Base-by-base conservation (phyloP, 305 asterid genomes). In the Galium porrigens region DNA sequence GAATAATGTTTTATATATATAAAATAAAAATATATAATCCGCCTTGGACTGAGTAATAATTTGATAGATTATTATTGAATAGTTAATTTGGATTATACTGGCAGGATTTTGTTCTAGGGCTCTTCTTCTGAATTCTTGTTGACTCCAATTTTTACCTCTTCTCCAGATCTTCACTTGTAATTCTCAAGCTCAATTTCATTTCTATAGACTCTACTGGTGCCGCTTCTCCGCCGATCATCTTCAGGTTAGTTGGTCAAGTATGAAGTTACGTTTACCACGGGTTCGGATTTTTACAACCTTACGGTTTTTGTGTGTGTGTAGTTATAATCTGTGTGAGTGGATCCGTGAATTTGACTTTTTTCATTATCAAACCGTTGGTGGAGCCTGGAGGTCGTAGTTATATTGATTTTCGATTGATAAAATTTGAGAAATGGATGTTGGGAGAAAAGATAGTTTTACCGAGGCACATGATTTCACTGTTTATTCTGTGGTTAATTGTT, bases 241-340 rank as follows among this genome's bases (percentile, higher is more conserved):
- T 49, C 48, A 64, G 68, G 68, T 64, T 48, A 48, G 68, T 52
- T 49, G 68, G 5, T 48, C 52, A 22, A 18, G 52, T 20, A 57
- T 57, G n/a, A 6, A 20, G 53, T 22, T 39, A 20, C 27, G 65
- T 10, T 61, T 20, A 18, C 15, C 15, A 10, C 46, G 5, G 54
- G 5, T 58, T 58, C 12, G 37, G 25, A 15, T 11, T 63, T 2
- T 1, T 27, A 27, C 30, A 27, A 2, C 30, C 48, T 18, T 18
- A 44, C 25, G 55, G 10, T 54, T 54, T 6, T 18, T 14, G 6
- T 46, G 15, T 46, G 49, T 42, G 49, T 12, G 52, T n/a, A n/a
- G n/a, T n/a, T n/a, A n/a, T n/a, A n/a, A n/a, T n/a, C n/a, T 27
- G 30, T 27, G 27, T 3, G 48, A 27, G 54, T 17, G 17, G 68